Evolutionary conservation across 2,329 filamentous ascomycete species (phyloP), one percentile per base, ranked within the genome.

Genomic region (Pestalotiopsis sp.): DNA sequence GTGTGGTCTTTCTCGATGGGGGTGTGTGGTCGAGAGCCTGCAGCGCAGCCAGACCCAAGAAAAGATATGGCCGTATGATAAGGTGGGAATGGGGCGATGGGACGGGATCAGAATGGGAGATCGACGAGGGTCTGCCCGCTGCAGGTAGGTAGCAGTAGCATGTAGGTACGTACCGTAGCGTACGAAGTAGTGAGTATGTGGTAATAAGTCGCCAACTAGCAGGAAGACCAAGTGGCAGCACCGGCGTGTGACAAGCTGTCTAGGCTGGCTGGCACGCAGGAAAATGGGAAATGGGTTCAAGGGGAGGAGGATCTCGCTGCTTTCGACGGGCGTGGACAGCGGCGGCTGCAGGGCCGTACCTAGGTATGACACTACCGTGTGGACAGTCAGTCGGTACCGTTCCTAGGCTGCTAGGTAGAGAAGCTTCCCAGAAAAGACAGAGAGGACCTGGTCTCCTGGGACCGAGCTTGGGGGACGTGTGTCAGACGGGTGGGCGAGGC

Each of bases 401-500:
- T 36, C 31, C 31, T 36, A 27, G 4, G 27, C 25, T 4, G 25
- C 4, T 27, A 36, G 31, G 31, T 20, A 23, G n/a, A 23, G 45
- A 59, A 59, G 25, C 27, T 59, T 59, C 57, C 57, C 57, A 59
- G 57, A 36, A 27, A 59, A 20, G 45, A 52, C 14, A 52, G 57
- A 31, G 27, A 23, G 57, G 25, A 12, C 59, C 31, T n/a, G 31
- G 27, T 17, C 14, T 17, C 7, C 59, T 6, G 25, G 59, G 31
- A 36, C 59, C 27, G n/a, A 49, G 23, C 38, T 64, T 45, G 36
- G 61, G 63, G 62, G 62, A 49, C 31, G 45, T 57, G 63, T 66
- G 63, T 66, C 63, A 66, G 63, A 66, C 52, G 63, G 25, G 63
- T 45, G 27, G 31, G 31, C 36, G 63, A 45, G 63, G 45, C 31